These are phyloP conservation scores for Bothriochloa decipiens DNA, from an alignment of 176 grass and related monocot species.

Conservation along the genomic window DNA sequence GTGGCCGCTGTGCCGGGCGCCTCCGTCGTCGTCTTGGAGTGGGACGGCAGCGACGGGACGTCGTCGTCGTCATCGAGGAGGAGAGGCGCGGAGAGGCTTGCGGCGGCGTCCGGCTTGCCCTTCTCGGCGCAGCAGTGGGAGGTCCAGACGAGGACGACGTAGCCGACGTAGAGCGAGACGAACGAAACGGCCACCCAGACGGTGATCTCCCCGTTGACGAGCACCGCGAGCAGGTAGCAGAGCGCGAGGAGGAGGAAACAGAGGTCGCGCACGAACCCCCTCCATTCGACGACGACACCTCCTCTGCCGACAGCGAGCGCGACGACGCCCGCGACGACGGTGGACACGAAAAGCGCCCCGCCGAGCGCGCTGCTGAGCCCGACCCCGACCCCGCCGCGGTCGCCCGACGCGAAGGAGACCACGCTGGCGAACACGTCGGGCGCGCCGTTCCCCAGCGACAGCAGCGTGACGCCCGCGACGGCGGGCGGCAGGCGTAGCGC, in stretches of 20 bases:
- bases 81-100: constrained; percentile 49
- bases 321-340: constrained; percentile 77
- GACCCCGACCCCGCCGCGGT: constrained; percentile 59
- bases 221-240: constrained; percentile 60
- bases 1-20: not conserved
- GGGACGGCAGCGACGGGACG: constrained; percentile 24
- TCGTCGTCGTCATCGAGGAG: constrained; percentile 39
- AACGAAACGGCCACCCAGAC: constrained; percentile 76
- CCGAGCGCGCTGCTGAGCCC: constrained; percentile 82
- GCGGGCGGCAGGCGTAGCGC: constrained; percentile 69
- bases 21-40: constrained; percentile 32
- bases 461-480: constrained; percentile 87
- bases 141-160: constrained; percentile 78
- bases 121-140: constrained; percentile 62
- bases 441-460: constrained; percentile 85
- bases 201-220: constrained; percentile 54
- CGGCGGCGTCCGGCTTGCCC: not conserved
- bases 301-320: constrained; percentile 37
- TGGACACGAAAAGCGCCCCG: constrained; percentile 81
- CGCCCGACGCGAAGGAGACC: constrained; percentile 66
- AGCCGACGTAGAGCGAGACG: constrained; percentile 66
- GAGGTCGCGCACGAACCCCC: constrained; percentile 80
- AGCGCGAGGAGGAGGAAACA: constrained; percentile 76
- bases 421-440: constrained; percentile 85
- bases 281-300: constrained; percentile 45